Conservation (phyloP, 345 rosid genomes). For the Moricandia arvensis region DNA sequence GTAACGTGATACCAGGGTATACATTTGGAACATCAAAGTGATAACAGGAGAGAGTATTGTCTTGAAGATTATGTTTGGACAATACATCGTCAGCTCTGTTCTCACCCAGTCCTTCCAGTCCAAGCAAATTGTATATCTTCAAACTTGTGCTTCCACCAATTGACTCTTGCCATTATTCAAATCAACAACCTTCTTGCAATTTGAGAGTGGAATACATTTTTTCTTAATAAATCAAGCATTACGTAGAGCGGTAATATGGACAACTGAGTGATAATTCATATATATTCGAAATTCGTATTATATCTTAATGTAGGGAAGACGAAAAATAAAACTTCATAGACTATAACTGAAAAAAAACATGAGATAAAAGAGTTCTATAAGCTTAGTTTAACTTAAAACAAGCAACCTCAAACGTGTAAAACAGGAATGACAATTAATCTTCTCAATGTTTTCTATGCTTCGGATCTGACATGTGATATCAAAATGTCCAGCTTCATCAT, state of each 20-base stretch:
- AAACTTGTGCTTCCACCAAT: too few relatives aligned
- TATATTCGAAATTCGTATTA: too few relatives aligned
- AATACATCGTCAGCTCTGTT: neutral
- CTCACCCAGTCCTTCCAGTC: neutral
- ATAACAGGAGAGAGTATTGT: neutral
- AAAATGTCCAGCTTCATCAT: neutral
- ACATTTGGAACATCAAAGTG: neutral
- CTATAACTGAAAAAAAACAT: neutral
- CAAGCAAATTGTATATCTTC: too few relatives aligned
- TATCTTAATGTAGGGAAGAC: neutral
- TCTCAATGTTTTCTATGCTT: conserved; percentile 13
- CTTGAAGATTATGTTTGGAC: neutral
- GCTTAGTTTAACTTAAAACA: too few relatives aligned
- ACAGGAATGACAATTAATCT: conserved; percentile 8
- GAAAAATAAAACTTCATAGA: neutral
- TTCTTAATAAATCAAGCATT: too few relatives aligned
- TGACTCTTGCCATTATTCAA: neutral
- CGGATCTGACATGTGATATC: neutral
- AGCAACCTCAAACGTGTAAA: neutral
- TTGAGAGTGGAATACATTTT: too few relatives aligned
- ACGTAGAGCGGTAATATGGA: too few relatives aligned
- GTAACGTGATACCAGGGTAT: neutral
- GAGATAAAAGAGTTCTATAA: neutral
- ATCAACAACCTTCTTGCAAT: neutral
- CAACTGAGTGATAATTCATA: too few relatives aligned